Percentiles rank a stretch among this genome's conserved stretches.
Conservation (phyloP, 768 basidiomycete genomes). For the Xerocomellus intermedius region DNA sequence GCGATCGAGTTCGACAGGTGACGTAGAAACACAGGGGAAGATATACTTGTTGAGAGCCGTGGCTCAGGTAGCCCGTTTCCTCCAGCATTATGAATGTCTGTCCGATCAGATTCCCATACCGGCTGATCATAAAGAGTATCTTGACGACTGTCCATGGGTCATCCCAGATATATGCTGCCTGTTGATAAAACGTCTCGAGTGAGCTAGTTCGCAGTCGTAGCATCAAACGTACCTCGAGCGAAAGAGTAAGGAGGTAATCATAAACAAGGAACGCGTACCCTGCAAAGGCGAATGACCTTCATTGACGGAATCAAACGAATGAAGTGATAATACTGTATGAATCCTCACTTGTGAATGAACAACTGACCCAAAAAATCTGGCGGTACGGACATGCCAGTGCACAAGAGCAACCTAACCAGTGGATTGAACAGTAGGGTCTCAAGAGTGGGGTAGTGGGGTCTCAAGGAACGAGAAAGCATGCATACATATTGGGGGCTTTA, state of each 20-base stretch:
- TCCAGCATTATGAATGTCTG: slow-evolving; percentile 22
- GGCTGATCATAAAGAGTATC: slow-evolving; percentile 12
- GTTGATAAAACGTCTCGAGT: neutral
- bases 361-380: slow-evolving; percentile 5
- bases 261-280: slow-evolving; percentile 25
- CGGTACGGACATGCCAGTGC: slow-evolving; percentile 1
- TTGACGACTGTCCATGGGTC: slow-evolving; percentile 16
- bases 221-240: slow-evolving; percentile 22
- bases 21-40: neutral
- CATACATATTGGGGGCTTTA: too few species aligned
- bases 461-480: too few species aligned
- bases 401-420: too few species aligned
- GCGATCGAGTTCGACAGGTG: neutral
- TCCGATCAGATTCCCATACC: slow-evolving; percentile 19
- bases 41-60: slow-evolving; percentile 16
- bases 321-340: neutral
- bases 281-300: slow-evolving; percentile 12
- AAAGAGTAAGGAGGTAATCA: slow-evolving; percentile 27
- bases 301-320: neutral
- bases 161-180: slow-evolving; percentile 21
- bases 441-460: neutral
- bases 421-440: neutral
- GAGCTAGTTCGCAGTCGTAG: too few species aligned
- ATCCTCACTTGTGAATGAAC: slow-evolving; percentile 20
- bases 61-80: slow-evolving; percentile 22